Percentiles rank a stretch among this genome's conserved stretches.
Conservation (phyloP, 2,329 filamentous ascomycete species). For the Sclerotinia spermophila region DNA sequence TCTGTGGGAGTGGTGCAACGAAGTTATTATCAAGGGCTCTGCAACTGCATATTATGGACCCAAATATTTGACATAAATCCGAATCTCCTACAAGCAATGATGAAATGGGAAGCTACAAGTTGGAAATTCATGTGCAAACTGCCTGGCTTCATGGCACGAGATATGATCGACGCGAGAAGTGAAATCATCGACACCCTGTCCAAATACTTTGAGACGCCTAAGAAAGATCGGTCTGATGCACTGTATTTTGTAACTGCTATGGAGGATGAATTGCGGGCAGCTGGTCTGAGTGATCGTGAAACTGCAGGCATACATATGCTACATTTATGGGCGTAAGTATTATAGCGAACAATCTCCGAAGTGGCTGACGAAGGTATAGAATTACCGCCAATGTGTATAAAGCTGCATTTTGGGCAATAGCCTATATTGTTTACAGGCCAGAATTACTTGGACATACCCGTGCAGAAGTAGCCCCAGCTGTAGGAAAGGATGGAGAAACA, state of each 20-base stretch:
- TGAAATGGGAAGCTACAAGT: not conserved
- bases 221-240: not conserved
- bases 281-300: not conserved
- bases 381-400: conserved; percentile 7
- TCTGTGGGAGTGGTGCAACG: not conserved
- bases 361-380: not conserved
- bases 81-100: not conserved
- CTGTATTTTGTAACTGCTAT: not conserved
- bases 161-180: not conserved
- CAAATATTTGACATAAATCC: conserved; percentile 6
- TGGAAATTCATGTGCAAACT: conserved; percentile 1
- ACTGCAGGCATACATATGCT: not conserved
- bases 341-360: not conserved
- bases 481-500: not conserved
- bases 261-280: not conserved
- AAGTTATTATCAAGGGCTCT: not conserved
- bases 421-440: not conserved
- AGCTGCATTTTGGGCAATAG: conserved; percentile 8
- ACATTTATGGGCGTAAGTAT: conserved; percentile 3
- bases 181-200: not conserved
- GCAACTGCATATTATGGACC: not conserved
- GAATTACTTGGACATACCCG: not conserved
- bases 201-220: conserved; percentile 2
- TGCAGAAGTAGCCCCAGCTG: not conserved
- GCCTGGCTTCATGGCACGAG: not conserved